phyloP scores from a whole-genome alignment of 176 grass and related monocot genomes.

The Cenchrus americanus region DNA sequence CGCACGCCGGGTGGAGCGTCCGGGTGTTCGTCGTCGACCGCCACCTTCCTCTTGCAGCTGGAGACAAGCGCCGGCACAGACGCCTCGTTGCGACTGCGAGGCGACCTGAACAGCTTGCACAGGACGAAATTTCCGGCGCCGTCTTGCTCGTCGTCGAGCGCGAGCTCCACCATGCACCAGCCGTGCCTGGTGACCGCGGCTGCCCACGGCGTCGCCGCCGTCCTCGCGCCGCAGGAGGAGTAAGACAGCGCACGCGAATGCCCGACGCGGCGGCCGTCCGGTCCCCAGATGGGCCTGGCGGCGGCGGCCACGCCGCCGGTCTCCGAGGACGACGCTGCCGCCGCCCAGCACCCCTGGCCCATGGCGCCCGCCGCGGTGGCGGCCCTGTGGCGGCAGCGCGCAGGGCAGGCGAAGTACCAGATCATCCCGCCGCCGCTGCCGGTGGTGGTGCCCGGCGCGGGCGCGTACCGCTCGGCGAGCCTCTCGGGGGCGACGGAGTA shows the following conservation, averaged over 20 bases:
- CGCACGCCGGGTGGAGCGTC: conserved; percentile 14
- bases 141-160: not conserved
- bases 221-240: not conserved
- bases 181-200: not conserved
- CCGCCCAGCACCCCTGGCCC: not conserved
- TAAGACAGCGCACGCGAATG: conserved; percentile 1
- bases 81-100: not conserved
- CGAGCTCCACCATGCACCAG: conserved; percentile 23
- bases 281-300: not conserved
- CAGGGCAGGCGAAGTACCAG: conserved; percentile 12
- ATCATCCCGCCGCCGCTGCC: not conserved
- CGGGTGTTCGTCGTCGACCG: not conserved
- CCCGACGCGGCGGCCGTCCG: not conserved
- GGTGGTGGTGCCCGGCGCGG: not conserved
- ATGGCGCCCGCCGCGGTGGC: not conserved
- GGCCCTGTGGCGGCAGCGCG: not conserved
- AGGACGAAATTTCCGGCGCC: not conserved
- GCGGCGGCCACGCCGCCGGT: not conserved
- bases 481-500: not conserved
- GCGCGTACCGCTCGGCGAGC: not conserved
- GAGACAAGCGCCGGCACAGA: not conserved
- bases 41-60: conserved; percentile 17
- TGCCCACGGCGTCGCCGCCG: not conserved
- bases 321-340: not conserved
- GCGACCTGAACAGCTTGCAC: conserved; percentile 7